Evolutionary conservation across 2,329 filamentous ascomycete genomes (phyloP), one percentile per base, ranked within the genome.

Genomic region (Rasamsonia emersonii): DNA sequence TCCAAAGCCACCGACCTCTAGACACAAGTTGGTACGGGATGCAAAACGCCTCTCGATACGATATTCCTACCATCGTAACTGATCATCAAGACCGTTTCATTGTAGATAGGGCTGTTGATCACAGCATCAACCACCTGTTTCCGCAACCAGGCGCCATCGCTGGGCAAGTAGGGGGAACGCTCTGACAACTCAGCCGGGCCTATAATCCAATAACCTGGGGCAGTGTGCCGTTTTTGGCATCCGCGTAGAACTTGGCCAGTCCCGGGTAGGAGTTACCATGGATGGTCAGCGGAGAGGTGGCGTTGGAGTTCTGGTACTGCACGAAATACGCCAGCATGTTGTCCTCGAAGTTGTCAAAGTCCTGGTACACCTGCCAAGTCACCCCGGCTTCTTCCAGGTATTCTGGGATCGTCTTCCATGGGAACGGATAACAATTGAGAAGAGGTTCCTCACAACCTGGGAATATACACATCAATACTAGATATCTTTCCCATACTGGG

Each of bases 131-230:
- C 64, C 3, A 75, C 55, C 42, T 68, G 54, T 42, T 67, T 62
- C 45, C 73, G 66, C 18, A 75, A 53, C 67, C 68, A 75, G 2
- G 59, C 68, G 9, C 70, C 71, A 35, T 74, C 70, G 36, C 59
- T 62, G 2, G 70, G 70, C 20, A 60, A 56, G 40, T 67, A 71
- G 0, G 69, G 68, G 2, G 68, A 61, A 43, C 73, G 70, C 45
- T 75, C 71, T 1, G 66, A 70, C 3, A 73, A 52, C 35, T 71
- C 62, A 7, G 56, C 51, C 0, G 68, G 68, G 4, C 64, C 56
- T 40, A 70, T 60, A 19, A 73, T 67, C 46, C 66, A 72, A 29
- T 67, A 23, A 75, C 49, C 30, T 64, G 61, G 0, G 71, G 71
- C 1, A 75, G 57, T 1, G 59, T 68, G 3, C 70, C 70, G 31